Evolutionary conservation across 2,329 filamentous ascomycete species (phyloP).

Genomic region (Fusarium falciforme): DNA sequence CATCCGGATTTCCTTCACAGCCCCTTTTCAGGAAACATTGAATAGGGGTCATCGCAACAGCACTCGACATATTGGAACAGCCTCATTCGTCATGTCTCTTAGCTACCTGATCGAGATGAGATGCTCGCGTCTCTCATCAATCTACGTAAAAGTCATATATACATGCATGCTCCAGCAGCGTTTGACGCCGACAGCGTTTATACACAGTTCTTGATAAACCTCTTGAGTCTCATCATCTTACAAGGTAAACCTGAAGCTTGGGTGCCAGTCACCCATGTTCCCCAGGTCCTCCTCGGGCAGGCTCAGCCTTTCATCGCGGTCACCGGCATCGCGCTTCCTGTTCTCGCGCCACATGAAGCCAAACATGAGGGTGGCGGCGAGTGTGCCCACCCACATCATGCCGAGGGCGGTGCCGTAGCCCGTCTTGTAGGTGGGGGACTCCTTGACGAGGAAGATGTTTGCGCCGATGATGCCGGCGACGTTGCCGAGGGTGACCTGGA

Average conservation of each 20-base stretch:
- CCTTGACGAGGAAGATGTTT: constrained; percentile 61
- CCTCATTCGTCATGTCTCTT: not conserved
- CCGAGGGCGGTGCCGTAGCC: constrained; percentile 62
- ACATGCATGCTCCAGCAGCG: not conserved
- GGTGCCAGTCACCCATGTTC: constrained; percentile 54
- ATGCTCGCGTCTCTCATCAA: not conserved
- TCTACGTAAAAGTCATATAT: not conserved
- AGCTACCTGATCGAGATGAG: not conserved
- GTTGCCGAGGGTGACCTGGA: constrained; percentile 63
- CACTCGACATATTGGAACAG: not conserved
- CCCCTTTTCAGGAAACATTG: not conserved
- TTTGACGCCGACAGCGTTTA: not conserved
- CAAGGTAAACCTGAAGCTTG: constrained; percentile 49
- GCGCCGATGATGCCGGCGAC: constrained; percentile 57
- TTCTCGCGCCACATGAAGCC: constrained; percentile 50
- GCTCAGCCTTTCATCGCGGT: constrained; percentile 45
- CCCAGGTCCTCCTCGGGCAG: constrained; percentile 44
- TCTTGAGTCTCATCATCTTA: constrained; percentile 9
- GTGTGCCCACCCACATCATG: constrained; percentile 57
- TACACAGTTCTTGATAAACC: not conserved
- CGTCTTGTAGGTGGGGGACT: constrained; percentile 60
- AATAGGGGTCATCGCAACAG: not conserved
- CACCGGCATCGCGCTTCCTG: constrained; percentile 47
- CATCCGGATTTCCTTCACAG: not conserved
- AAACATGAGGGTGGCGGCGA: constrained; percentile 47